phyloP scores from a whole-genome alignment of 2,329 filamentous ascomycete genomes.

The Dothistroma septosporum region DNA sequence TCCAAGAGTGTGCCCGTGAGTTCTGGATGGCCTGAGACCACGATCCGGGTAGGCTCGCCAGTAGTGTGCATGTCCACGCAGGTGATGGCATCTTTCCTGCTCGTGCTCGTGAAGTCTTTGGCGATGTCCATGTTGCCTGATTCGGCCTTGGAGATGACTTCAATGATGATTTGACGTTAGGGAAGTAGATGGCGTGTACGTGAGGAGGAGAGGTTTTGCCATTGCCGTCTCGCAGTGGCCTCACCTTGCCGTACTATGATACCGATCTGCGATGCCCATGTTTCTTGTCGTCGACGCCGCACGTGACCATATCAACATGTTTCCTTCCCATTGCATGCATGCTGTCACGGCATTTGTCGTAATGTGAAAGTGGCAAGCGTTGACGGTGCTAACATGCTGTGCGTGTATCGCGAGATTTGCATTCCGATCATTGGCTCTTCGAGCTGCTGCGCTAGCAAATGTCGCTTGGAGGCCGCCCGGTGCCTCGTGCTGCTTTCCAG shows the following conservation, averaged over 20 bases:
- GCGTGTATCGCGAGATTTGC: background rate
- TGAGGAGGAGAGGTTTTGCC: background rate
- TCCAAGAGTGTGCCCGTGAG: constrained; percentile 39
- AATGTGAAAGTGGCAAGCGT: background rate
- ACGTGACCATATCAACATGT: background rate
- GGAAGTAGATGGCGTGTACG: background rate
- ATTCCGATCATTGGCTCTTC: background rate
- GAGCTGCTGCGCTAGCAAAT: background rate
- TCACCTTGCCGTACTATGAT: no score
- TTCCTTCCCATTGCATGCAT: background rate
- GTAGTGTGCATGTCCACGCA: constrained; percentile 41
- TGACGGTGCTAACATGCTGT: background rate
- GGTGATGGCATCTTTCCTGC: constrained; percentile 5
- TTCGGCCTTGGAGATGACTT: background rate
- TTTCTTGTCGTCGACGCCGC: background rate
- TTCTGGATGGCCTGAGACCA: constrained; percentile 32
- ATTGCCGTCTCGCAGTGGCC: no score
- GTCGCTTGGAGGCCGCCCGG: background rate
- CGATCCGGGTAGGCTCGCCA: constrained; percentile 49
- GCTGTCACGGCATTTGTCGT: background rate
- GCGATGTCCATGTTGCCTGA: constrained; percentile 10
- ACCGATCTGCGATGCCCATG: no score
- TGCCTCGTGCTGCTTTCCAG: background rate
- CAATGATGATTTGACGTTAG: no score
- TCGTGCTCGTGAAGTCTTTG: background rate